Evolutionary conservation across 495 filamentous ascomycete genomes (phyloP).

Genomic region (Penicillium crystallinum): DNA sequence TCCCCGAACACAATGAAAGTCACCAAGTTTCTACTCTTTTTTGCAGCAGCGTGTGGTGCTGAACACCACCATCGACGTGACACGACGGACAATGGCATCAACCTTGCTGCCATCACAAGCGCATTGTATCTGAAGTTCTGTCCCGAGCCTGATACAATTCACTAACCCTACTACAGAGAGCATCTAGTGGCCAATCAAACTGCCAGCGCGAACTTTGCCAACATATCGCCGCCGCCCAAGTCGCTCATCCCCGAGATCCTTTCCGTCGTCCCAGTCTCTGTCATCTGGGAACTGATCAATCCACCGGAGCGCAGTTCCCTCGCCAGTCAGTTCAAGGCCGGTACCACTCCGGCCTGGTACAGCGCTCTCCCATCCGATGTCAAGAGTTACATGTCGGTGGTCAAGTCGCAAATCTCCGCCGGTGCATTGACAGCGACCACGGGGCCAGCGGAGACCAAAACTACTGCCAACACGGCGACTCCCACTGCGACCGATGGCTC

Average conservation of each 20-base stretch:
- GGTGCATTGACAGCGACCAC: constrained; percentile 28
- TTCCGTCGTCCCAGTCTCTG: constrained; percentile 23
- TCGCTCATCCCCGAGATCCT: constrained; percentile 27
- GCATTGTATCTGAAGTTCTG: constrained; percentile 6
- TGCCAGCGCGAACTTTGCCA: constrained; percentile 24
- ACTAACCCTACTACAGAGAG: background rate
- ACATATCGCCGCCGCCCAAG: constrained; percentile 27
- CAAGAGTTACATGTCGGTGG: constrained; percentile 30
- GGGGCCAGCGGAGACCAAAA: constrained; percentile 2
- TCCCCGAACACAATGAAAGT: constrained; percentile 1
- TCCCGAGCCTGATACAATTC: background rate
- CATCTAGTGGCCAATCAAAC: constrained; percentile 15
- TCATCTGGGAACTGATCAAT: constrained; percentile 23
- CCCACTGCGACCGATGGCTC: background rate
- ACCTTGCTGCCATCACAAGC: constrained; percentile 10
- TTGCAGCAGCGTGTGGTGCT: constrained; percentile 7
- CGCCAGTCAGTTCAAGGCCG: constrained; percentile 28
- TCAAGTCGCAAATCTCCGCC: constrained; percentile 23
- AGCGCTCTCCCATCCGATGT: constrained; percentile 23
- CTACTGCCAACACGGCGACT: background rate
- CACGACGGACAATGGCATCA: constrained; percentile 6
- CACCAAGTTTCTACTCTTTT: constrained; percentile 1
- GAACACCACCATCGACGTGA: constrained; percentile 12
- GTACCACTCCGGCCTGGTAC: constrained; percentile 31
- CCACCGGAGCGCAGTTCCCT: constrained; percentile 25